These are phyloP conservation scores for Emiliania huxleyi DNA, from an alignment of 78 protist species.

Conservation along the genomic window DNA sequence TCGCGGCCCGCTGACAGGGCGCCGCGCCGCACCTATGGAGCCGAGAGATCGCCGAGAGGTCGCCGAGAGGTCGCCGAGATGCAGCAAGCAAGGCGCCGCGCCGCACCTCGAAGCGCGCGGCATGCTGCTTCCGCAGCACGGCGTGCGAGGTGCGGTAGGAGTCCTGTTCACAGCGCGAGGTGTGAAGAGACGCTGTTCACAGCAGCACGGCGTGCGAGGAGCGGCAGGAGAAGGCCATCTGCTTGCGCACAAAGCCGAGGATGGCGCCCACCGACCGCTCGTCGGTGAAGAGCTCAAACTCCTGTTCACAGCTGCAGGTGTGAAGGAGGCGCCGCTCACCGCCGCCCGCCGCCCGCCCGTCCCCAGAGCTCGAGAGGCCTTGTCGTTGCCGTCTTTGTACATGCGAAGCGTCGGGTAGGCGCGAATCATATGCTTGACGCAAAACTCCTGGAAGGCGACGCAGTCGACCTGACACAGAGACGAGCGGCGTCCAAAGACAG, in stretches of 20 bases:
- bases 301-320: no score
- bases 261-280: background rate
- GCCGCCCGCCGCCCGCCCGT: no score
- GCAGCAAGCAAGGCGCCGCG: no score
- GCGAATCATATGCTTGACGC: background rate
- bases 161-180: no score
- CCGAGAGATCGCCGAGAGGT: no score
- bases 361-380: no score
- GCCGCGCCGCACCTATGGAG: background rate
- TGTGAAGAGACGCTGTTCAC: no score
- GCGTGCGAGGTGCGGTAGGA: background rate
- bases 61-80: no score
- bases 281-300: background rate
- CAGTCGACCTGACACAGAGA: conserved; percentile 17
- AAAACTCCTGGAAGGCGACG: background rate
- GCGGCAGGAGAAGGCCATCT: background rate
- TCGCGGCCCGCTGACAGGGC: background rate
- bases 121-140: background rate
- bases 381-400: background rate
- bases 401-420: conserved; percentile 21
- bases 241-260: background rate
- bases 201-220: background rate
- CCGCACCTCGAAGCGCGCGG: background rate
- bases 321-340: no score
- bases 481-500: no score